These are phyloP conservation scores for Leccinum uliginosum DNA, from an alignment of 768 basidiomycete genomes.

Conservation along the genomic window DNA sequence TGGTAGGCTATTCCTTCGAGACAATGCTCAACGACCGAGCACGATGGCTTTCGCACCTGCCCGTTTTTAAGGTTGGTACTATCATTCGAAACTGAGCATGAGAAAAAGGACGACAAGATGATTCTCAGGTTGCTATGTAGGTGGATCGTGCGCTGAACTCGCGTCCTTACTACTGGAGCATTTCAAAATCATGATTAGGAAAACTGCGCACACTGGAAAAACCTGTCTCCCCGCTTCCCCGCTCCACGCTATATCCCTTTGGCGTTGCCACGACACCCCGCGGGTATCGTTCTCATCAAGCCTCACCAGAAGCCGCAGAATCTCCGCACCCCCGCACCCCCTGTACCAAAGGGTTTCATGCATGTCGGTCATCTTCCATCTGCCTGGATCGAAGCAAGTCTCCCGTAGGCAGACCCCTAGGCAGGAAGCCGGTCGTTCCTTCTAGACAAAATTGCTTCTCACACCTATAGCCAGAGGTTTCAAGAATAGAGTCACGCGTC, in stretches of 20 bases:
- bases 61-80: conserved; percentile 2
- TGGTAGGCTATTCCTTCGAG: too few relatives aligned
- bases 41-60: conserved; percentile 5
- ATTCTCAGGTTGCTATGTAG: conserved; percentile 8
- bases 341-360: not conserved
- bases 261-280: conserved; percentile 5
- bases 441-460: not conserved
- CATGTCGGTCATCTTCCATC: not conserved
- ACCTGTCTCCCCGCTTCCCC: not conserved
- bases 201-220: not conserved
- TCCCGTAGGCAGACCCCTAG: too few relatives aligned
- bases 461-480: conserved; percentile 3
- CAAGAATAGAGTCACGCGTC: conserved; percentile 10
- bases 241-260: not conserved
- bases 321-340: conserved; percentile 6
- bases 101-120: conserved; percentile 13
- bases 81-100: conserved; percentile 15
- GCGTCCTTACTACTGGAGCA: not conserved
- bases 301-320: conserved; percentile 9
- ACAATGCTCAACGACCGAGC: not conserved
- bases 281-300: conserved; percentile 10
- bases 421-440: too few relatives aligned
- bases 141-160: not conserved
- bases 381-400: not conserved
- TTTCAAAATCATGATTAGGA: conserved; percentile 7